These are phyloP conservation scores for Raddia guianensis DNA, from an alignment of 176 grass and related monocot genomes.

Conservation along the genomic window DNA sequence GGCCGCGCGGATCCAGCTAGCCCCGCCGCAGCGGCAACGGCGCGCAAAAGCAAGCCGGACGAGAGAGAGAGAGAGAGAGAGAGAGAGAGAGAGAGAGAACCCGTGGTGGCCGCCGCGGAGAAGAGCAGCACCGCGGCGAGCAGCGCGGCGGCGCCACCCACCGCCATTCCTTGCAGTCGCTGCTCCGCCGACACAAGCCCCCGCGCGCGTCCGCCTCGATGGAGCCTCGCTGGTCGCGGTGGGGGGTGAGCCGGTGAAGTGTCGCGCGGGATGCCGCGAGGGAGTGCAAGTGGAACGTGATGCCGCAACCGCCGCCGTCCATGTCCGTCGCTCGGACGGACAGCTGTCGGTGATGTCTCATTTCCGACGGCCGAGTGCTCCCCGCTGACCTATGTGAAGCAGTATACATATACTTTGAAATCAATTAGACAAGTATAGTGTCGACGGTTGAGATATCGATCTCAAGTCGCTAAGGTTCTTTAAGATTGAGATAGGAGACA, in stretches of 20 bases:
- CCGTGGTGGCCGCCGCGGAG: slow-evolving; percentile 54
- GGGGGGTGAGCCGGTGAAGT: too few relatives aligned
- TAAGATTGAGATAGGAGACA: too few relatives aligned
- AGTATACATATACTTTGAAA: too few relatives aligned
- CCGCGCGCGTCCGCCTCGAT: neutral
- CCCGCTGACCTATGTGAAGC: too few relatives aligned
- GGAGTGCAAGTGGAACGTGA: slow-evolving; percentile 32
- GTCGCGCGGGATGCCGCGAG: slow-evolving; percentile 1
- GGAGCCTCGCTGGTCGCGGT: neutral
- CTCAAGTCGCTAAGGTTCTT: too few relatives aligned
- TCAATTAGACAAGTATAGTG: too few relatives aligned
- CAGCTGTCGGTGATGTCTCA: slow-evolving; percentile 24
- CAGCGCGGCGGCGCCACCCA: slow-evolving; percentile 36
- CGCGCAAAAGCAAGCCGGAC: neutral
- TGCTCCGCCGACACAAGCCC: slow-evolving; percentile 28
- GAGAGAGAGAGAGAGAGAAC: neutral
- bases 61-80: neutral
- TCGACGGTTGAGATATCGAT: too few relatives aligned
- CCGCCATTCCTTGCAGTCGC: slow-evolving; percentile 35
- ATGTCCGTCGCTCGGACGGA: neutral
- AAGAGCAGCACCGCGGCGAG: slow-evolving; percentile 50
- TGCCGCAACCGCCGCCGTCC: slow-evolving; percentile 12
- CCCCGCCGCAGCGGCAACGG: neutral
- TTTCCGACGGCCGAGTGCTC: slow-evolving; percentile 6
- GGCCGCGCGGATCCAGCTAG: slow-evolving; percentile 8